Percentiles rank a stretch among this genome's conserved stretches.
Conservation (phyloP, 768 basidiomycete genomes). For the Termitomyces sp. region DNA sequence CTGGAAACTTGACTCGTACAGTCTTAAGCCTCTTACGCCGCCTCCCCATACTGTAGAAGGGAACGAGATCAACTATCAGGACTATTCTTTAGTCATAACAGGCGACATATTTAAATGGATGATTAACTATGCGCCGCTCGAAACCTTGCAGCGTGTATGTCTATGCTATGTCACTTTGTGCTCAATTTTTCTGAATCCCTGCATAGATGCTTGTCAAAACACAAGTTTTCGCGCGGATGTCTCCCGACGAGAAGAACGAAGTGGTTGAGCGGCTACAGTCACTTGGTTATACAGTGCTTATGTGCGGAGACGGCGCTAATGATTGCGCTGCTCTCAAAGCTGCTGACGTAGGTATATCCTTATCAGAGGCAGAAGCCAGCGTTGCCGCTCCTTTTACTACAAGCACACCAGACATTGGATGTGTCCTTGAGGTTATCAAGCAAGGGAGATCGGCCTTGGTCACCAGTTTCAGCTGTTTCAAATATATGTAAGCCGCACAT, state of each 20-base stretch:
- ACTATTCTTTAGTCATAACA: slow-evolving; percentile 88
- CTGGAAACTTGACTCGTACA: slow-evolving; percentile 86
- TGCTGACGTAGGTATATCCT: slow-evolving; percentile 93
- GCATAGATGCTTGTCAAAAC: slow-evolving; percentile 93
- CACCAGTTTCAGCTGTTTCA: slow-evolving; percentile 99
- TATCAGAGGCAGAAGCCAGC: slow-evolving; percentile 97
- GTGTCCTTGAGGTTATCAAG: slow-evolving; percentile 94
- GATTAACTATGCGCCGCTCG: slow-evolving; percentile 89
- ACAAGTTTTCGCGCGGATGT: slow-evolving; percentile 97
- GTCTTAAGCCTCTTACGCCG: slow-evolving; percentile 72
- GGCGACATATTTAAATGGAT: slow-evolving; percentile 99
- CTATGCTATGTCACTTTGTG: neutral
- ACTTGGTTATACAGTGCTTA: slow-evolving; percentile 93
- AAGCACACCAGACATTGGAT: slow-evolving; percentile 89
- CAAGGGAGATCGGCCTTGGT: slow-evolving; percentile 95
- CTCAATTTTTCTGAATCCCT: neutral
- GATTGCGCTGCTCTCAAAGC: slow-evolving; percentile 98
- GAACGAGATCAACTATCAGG: slow-evolving; percentile 71
- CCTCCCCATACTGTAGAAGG: slow-evolving; percentile 66
- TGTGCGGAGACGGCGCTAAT: slow-evolving; percentile 99
- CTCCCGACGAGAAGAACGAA: slow-evolving; percentile 99
- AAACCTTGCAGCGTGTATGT: slow-evolving; percentile 87
- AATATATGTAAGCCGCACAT: slow-evolving; percentile 85
- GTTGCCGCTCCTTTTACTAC: slow-evolving; percentile 98
- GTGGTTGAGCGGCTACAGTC: slow-evolving; percentile 91